Conservation (phyloP, 2,329 filamentous ascomycete genomes). For the Colletotrichum karsti region DNA sequence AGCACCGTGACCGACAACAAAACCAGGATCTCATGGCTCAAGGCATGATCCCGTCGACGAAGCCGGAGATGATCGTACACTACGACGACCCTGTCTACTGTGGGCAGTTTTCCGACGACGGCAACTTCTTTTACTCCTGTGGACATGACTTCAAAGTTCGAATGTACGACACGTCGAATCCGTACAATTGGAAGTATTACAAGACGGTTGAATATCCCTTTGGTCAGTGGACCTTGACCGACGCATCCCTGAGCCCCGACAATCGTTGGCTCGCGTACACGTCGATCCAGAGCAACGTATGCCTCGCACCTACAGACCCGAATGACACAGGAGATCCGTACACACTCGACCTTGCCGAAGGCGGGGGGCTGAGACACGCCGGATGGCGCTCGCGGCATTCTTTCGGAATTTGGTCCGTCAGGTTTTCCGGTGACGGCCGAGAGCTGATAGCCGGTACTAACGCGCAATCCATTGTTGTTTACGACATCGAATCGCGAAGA, state of each 20-base stretch:
- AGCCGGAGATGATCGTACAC: constrained; percentile 87
- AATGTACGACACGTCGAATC: constrained; percentile 97
- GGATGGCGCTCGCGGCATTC: constrained; percentile 40
- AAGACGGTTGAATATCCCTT: constrained; percentile 87
- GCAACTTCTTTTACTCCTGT: constrained; percentile 95
- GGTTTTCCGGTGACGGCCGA: constrained; percentile 90
- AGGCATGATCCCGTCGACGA: constrained; percentile 79
- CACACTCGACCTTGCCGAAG: constrained; percentile 75
- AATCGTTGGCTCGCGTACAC: constrained; percentile 93
- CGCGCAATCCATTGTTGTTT: constrained; percentile 82
- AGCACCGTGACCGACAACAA: constrained; percentile 65
- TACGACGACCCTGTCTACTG: constrained; percentile 90
- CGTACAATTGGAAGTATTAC: constrained; percentile 95
- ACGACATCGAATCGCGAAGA: constrained; percentile 85
- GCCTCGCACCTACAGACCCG: constrained; percentile 87
- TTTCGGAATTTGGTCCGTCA: constrained; percentile 85
- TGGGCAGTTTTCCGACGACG: constrained; percentile 95
- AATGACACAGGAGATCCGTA: constrained; percentile 83
- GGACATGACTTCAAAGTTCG: constrained; percentile 93
- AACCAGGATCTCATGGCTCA: constrained; percentile 64
- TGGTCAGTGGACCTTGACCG: constrained; percentile 95
- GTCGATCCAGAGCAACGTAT: constrained; percentile 85
- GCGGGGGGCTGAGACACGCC: constrained; percentile 32
- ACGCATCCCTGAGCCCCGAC: constrained; percentile 89
- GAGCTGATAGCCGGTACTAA: constrained; percentile 92